Evolutionary conservation across 106 monocot genomes (phyloP).

Genomic region (Platanthera guangdongensis): DNA sequence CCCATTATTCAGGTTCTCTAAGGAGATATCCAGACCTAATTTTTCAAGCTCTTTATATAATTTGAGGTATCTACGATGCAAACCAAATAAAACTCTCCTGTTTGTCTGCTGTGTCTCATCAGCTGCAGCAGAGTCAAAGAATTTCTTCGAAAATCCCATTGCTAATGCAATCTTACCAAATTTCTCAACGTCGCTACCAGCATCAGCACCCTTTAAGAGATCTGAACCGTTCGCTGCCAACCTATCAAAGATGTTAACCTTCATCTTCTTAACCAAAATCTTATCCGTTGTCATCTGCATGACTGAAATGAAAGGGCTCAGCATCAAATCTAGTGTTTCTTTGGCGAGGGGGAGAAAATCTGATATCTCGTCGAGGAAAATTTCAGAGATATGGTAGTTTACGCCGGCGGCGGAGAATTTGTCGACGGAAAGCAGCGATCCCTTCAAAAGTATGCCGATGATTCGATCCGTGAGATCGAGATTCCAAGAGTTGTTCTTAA

Average conservation of each 20-base stretch:
- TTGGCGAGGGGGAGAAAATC: conserved; percentile 36
- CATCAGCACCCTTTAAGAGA: conserved; percentile 34
- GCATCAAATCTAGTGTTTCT: conserved; percentile 29
- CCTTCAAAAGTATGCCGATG: conserved; percentile 30
- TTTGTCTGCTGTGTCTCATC: conserved; percentile 52
- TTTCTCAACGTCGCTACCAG: conserved; percentile 30
- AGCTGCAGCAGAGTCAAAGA: conserved; percentile 54
- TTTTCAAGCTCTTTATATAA: conserved; percentile 72
- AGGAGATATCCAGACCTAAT: conserved; percentile 41
- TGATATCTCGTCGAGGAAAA: conserved; percentile 75
- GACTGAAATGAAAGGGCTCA: conserved; percentile 43
- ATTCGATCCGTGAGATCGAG: conserved; percentile 15
- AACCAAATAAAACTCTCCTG: conserved; percentile 52
- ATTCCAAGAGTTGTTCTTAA: conserved; percentile 46
- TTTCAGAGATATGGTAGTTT: conserved; percentile 69
- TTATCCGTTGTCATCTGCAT: conserved; percentile 55
- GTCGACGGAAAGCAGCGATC: conserved; percentile 48
- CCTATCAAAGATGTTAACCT: conserved; percentile 44
- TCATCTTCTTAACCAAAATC: conserved; percentile 71
- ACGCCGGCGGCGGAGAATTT: conserved; percentile 50
- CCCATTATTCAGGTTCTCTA: conserved; percentile 21
- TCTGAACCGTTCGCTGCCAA: conserved; percentile 33
- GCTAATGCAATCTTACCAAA: conserved; percentile 50
- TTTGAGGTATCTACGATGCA: conserved; percentile 58
- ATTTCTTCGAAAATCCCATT: conserved; percentile 48